Evolutionary conservation across 164 flowering plant genomes (phyloP), one percentile per base, ranked within the genome.

Genomic region (Tetrastigma voinierianum): DNA sequence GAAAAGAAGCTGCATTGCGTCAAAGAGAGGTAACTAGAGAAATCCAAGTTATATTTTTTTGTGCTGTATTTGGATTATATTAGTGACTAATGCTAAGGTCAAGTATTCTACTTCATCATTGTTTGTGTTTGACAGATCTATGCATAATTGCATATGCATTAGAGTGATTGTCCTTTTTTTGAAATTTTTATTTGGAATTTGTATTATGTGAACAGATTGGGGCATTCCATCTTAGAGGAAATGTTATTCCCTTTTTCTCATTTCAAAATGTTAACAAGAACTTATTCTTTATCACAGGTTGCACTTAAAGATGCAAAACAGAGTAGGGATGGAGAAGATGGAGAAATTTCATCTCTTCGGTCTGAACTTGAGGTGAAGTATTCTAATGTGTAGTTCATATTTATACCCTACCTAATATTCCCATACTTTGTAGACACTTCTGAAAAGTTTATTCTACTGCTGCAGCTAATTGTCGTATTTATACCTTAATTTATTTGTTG

Each of bases 1-100:
- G 99, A 74, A 96, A 96, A 73, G 97, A 96, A 80, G 98, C 97
- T 72, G 90, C 91, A 52, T 70, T 96, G 64, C 93, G 96, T 44
- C 96, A 90, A 79, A 89, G 92, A 85, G 99, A 96, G 98, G 99
- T 96, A 80, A 64, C 46, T 52, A 3, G 1, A 18, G 15, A 16
- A 14, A 4, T 46, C 12, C 71, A 10, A 40, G 23, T 58, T 56
- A 10, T 52, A 24, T 25, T 53, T 53, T 32, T 1, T 23, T 40
- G 40, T 51, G 20, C 20, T 21, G 43, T 15, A 23, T 10, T 45
- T 18, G n/a, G 24, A 15, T 13, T 48, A 24, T 4, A 57, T 32
- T 57, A 1, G 16, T 40, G n/a, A n/a, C 43, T 57, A 18, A n/a
- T 32, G 15, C 16, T 18, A 11, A 55, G n/a, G 6, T 55, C 14